Percentiles rank a stretch among this genome's conserved stretches.
These are phyloP conservation scores for Phylloboletellus chloephorus DNA, from an alignment of 1,284 basidiomycete genomes.

Conservation along the genomic window DNA sequence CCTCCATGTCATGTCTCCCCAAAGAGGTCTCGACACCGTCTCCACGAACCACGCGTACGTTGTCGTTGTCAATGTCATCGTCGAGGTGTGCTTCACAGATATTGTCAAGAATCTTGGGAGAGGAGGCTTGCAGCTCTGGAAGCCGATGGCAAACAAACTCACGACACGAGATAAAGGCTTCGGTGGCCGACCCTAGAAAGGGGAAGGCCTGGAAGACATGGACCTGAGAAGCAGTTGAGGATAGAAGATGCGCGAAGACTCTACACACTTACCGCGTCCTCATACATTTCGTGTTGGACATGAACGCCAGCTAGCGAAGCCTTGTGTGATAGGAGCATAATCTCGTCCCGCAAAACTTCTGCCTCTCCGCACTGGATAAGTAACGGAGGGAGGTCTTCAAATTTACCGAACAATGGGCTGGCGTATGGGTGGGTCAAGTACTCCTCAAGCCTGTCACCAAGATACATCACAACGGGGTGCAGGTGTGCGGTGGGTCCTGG, in stretches of 20 bases:
- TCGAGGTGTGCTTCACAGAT: slow-evolving; percentile 55
- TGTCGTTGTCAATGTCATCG: slow-evolving; percentile 60
- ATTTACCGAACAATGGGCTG: slow-evolving; percentile 92
- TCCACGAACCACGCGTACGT: slow-evolving; percentile 58
- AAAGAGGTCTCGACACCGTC: slow-evolving; percentile 52
- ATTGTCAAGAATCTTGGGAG: slow-evolving; percentile 47
- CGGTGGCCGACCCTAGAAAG: slow-evolving; percentile 68
- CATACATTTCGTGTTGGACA: slow-evolving; percentile 89
- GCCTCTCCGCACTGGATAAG: slow-evolving; percentile 93
- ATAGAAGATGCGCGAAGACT: background rate
- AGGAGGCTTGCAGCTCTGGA: slow-evolving; percentile 43
- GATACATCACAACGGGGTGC: slow-evolving; percentile 89
- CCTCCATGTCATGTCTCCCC: slow-evolving; percentile 36
- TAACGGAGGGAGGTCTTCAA: slow-evolving; percentile 82
- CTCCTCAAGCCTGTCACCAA: slow-evolving; percentile 79
- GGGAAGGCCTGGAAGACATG: slow-evolving; percentile 91
- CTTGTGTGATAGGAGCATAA: slow-evolving; percentile 91
- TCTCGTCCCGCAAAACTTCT: slow-evolving; percentile 91
- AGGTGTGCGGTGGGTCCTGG: slow-evolving; percentile 78
- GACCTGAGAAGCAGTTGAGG: slow-evolving; percentile 42
- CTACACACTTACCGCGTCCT: slow-evolving; percentile 72
- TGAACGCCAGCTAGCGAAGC: slow-evolving; percentile 83
- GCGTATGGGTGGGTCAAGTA: slow-evolving; percentile 96
- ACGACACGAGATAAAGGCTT: slow-evolving; percentile 73
- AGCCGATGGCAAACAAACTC: slow-evolving; percentile 65